phyloP scores from a whole-genome alignment of 1,284 basidiomycete species.

The Cystobasidium slooffiae region DNA sequence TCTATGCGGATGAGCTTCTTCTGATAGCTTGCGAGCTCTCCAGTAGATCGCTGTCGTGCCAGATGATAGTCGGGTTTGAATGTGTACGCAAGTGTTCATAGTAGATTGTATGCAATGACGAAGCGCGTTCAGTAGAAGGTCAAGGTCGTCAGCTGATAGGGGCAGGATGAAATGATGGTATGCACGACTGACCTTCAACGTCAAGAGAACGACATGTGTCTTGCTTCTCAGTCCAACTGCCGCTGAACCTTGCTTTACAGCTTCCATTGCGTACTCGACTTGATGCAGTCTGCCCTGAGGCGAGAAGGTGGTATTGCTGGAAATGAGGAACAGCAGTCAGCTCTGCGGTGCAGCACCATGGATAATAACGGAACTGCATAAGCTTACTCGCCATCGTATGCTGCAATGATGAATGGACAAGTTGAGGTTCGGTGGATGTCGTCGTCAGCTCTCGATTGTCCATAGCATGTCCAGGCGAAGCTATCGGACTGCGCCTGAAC shows the following conservation, averaged over 20 bases:
- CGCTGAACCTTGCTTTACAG: constrained; percentile 98
- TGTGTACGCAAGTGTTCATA: background rate
- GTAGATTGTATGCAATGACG: constrained; percentile 18
- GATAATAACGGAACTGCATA: background rate
- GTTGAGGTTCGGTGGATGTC: background rate
- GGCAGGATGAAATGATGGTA: background rate
- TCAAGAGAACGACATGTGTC: constrained; percentile 91
- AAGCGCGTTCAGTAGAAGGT: background rate
- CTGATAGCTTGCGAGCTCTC: constrained; percentile 97
- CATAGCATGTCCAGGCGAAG: background rate
- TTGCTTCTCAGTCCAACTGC: constrained; percentile 94
- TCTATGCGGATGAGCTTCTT: constrained; percentile 99
- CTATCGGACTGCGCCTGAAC: background rate
- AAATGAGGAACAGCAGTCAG: background rate
- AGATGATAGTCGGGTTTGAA: background rate
- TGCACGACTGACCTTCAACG: constrained; percentile 72
- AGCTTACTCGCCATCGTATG: constrained; percentile 44
- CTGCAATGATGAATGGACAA: background rate
- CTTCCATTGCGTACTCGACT: constrained; percentile 99
- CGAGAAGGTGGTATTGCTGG: constrained; percentile 85
- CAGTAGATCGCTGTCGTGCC: constrained; percentile 81
- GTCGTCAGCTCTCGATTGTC: constrained; percentile 36
- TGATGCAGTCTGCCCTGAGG: constrained; percentile 82
- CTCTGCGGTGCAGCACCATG: background rate
- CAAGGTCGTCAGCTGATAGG: background rate